Evolutionary conservation across 805 yeast genomes (phyloP).

Genomic region (Saccharomycopsis vini): DNA sequence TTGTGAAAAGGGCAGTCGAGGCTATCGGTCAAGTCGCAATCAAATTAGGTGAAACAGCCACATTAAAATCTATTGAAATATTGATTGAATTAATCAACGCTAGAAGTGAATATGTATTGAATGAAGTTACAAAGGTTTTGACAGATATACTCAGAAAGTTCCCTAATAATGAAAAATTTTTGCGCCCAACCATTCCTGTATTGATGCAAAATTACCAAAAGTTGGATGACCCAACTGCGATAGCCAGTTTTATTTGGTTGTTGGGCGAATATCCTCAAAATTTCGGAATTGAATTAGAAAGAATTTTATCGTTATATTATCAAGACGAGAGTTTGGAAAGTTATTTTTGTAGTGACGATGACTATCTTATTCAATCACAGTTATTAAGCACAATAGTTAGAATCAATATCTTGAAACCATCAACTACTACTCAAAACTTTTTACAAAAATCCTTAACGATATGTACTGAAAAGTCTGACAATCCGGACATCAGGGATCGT

Average conservation of each 20-base stretch:
- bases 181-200: conserved; percentile 47
- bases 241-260: conserved; percentile 54
- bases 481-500: conserved; percentile 72
- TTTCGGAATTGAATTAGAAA: conserved; percentile 40
- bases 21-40: conserved; percentile 70
- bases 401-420: conserved; percentile 32
- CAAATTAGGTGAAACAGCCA: conserved; percentile 41
- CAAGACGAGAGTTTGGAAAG: conserved; percentile 11
- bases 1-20: conserved; percentile 56
- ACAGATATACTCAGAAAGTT: conserved; percentile 61
- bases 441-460: conserved; percentile 53
- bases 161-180: conserved; percentile 40
- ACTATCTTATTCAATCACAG: conserved; percentile 50
- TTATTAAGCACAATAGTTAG: conserved; percentile 56
- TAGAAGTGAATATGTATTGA: conserved; percentile 52
- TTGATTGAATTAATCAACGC: conserved; percentile 50
- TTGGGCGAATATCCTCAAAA: conserved; percentile 62
- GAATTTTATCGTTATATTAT: conserved; percentile 21
- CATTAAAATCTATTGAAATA: conserved; percentile 51
- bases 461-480: conserved; percentile 58
- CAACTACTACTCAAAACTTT: conserved; percentile 29
- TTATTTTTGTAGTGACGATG: conserved; percentile 42
- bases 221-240: conserved; percentile 40
- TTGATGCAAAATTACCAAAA: conserved; percentile 40
- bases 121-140: conserved; percentile 53